Evolutionary conservation across 495 filamentous ascomycete genomes (phyloP).

Genomic region (Filosporella fistucella): DNA sequence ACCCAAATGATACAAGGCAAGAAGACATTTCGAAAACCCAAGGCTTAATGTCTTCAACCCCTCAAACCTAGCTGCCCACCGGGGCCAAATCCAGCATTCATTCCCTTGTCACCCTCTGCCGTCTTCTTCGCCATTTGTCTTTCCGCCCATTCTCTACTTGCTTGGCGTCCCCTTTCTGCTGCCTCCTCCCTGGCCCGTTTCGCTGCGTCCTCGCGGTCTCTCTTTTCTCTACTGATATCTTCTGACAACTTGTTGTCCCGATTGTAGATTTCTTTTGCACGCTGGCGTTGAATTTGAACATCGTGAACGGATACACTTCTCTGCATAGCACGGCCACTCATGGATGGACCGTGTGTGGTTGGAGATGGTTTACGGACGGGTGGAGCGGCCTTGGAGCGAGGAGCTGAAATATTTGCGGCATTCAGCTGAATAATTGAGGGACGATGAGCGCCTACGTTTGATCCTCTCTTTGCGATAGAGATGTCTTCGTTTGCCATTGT

Average conservation of each 20-base stretch:
- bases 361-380: constrained; percentile 27
- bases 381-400: constrained; percentile 11
- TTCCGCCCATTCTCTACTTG: constrained; percentile 67
- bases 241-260: constrained; percentile 45
- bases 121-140: constrained; percentile 48
- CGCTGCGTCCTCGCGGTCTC: constrained; percentile 52
- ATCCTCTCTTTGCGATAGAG: constrained; percentile 19
- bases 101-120: constrained; percentile 17
- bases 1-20: too few species aligned
- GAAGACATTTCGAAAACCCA: too few species aligned
- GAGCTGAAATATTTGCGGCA: constrained; percentile 19
- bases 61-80: constrained; percentile 22
- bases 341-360: constrained; percentile 33
- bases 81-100: constrained; percentile 17
- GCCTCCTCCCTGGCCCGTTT: constrained; percentile 57
- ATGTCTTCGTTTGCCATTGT: neutral
- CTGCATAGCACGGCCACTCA: constrained; percentile 31
- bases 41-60: too few species aligned
- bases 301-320: constrained; percentile 42
- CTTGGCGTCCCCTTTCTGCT: constrained; percentile 57
- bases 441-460: constrained; percentile 18
- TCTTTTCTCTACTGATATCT: constrained; percentile 45
- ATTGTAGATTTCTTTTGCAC: constrained; percentile 58
- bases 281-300: constrained; percentile 41
- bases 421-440: constrained; percentile 10